These are phyloP conservation scores for Phialophora verrucosa DNA, from an alignment of 2,329 filamentous ascomycete genomes.

Conservation along the genomic window DNA sequence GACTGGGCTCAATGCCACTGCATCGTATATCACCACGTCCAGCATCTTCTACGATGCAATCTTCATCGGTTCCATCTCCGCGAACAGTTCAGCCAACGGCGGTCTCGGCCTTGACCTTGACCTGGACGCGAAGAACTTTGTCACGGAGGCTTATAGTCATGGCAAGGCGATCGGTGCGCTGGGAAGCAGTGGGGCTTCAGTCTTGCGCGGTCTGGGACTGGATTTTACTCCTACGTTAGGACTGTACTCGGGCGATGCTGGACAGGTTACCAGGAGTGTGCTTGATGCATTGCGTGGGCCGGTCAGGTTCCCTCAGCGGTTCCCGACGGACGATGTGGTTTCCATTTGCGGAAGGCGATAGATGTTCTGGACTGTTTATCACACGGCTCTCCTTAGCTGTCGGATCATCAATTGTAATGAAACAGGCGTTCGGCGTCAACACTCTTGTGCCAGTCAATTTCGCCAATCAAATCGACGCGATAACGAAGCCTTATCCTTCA, in stretches of 20 bases:
- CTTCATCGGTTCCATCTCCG: constrained; percentile 28
- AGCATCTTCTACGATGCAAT: constrained; percentile 39
- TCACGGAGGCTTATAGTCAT: constrained; percentile 36
- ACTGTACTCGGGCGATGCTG: constrained; percentile 20
- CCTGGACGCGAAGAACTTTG: constrained; percentile 21
- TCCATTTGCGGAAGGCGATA: background rate
- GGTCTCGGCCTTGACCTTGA: background rate
- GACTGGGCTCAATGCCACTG: constrained; percentile 33
- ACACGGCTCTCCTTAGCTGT: background rate
- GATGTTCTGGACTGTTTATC: background rate
- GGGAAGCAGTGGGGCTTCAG: constrained; percentile 16
- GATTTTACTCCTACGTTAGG: constrained; percentile 13
- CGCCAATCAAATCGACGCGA: background rate
- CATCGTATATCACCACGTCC: constrained; percentile 32
- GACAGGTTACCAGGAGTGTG: constrained; percentile 19
- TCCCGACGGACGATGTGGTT: constrained; percentile 20
- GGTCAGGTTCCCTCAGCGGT: constrained; percentile 25
- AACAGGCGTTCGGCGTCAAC: background rate
- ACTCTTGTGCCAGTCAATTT: background rate
- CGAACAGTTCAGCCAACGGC: background rate
- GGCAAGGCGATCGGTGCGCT: constrained; percentile 36
- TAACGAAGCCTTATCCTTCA: background rate
- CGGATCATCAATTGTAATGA: no score
- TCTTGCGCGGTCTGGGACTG: constrained; percentile 11
- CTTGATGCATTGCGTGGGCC: constrained; percentile 26